These are phyloP conservation scores for Ustilago xerochloae DNA, from an alignment of 1,284 basidiomycete genomes.

Conservation along the genomic window DNA sequence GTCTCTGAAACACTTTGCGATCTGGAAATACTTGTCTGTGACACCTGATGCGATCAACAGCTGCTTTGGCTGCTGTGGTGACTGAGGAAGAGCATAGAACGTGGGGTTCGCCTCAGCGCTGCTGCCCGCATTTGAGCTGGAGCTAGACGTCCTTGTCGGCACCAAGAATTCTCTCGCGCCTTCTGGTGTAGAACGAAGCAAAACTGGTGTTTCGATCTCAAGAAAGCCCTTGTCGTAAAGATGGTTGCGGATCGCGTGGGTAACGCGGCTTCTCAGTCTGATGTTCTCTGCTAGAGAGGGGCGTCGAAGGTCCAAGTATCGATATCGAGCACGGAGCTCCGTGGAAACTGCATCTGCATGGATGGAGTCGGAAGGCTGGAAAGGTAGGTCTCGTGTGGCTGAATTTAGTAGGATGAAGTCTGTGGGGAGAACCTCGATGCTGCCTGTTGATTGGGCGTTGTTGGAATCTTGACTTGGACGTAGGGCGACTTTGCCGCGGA, in stretches of 20 bases:
- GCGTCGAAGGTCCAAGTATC: conserved; percentile 88
- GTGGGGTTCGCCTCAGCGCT: conserved; percentile 70
- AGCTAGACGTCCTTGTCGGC: conserved; percentile 75
- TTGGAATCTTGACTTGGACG: conserved; percentile 49
- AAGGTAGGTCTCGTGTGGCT: conserved; percentile 78
- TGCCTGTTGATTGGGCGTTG: conserved; percentile 72
- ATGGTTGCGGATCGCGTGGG: conserved; percentile 79
- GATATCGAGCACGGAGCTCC: conserved; percentile 79
- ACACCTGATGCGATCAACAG: conserved; percentile 90
- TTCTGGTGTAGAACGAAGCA: conserved; percentile 92
- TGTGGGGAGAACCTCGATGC: conserved; percentile 82
- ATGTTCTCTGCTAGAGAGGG: conserved; percentile 80
- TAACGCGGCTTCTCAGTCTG: conserved; percentile 80
- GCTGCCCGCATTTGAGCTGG: too few species aligned
- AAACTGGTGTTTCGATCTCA: conserved; percentile 91
- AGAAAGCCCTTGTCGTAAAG: conserved; percentile 82
- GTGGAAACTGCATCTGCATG: conserved; percentile 75
- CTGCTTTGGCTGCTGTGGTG: conserved; percentile 95
- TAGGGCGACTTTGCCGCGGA: conserved; percentile 38
- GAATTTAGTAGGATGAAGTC: conserved; percentile 81
- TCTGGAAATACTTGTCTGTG: conserved; percentile 88
- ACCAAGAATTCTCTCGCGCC: conserved; percentile 94
- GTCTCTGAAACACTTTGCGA: conserved; percentile 93
- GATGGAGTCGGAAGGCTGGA: conserved; percentile 79
- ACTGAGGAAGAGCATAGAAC: conserved; percentile 92